These are phyloP conservation scores for Lactarius quietus DNA, from an alignment of 768 basidiomycete species.

Conservation along the genomic window DNA sequence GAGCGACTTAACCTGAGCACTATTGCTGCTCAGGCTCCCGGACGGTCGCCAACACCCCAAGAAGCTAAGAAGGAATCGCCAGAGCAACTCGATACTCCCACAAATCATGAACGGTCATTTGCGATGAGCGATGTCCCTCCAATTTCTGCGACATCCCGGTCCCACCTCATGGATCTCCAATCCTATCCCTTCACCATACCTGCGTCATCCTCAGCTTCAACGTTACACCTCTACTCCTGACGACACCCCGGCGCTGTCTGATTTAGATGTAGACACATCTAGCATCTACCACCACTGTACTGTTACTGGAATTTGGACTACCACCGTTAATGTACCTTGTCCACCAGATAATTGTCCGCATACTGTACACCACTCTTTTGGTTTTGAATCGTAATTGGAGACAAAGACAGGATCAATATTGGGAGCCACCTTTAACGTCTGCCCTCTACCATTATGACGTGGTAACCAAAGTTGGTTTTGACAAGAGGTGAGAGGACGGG, in stretches of 20 bases:
- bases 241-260: neutral
- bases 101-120: conserved; percentile 13
- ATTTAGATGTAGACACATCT: conserved; percentile 21
- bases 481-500: conserved; percentile 68
- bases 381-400: conserved; percentile 2
- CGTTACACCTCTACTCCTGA: conserved; percentile 18
- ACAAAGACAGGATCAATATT: neutral
- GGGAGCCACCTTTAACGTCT: conserved; percentile 43
- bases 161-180: conserved; percentile 17
- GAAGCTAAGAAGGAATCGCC: conserved; percentile 28
- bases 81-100: neutral
- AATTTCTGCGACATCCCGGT: conserved; percentile 23
- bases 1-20: conserved; percentile 39
- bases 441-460: conserved; percentile 90
- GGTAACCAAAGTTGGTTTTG: conserved; percentile 83
- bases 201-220: conserved; percentile 11
- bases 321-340: conserved; percentile 23
- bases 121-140: conserved; percentile 14
- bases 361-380: conserved; percentile 20
- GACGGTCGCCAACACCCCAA: conserved; percentile 30
- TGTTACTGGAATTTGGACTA: conserved; percentile 19
- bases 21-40: conserved; percentile 18
- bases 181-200: conserved; percentile 12
- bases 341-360: conserved; percentile 20
- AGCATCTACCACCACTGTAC: conserved; percentile 21